phyloP scores from a whole-genome alignment of 78 protist species.

The Dictyostelium citrinum region DNA sequence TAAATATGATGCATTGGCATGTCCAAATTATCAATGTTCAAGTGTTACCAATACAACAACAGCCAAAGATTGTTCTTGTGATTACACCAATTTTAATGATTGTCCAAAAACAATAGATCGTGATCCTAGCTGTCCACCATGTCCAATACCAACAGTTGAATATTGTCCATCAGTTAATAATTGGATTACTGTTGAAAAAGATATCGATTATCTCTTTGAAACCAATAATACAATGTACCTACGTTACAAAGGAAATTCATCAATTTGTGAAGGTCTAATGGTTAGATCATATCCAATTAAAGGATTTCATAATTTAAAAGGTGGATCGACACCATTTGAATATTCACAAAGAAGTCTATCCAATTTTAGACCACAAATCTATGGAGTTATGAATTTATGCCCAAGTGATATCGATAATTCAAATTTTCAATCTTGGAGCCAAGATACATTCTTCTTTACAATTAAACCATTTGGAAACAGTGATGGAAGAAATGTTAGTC shows the following conservation, averaged over 20 bases:
- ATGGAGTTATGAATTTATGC: conserved; percentile 5
- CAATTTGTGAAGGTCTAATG: conserved; percentile 29
- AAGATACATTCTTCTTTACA: conserved; percentile 24
- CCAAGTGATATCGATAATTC: conserved; percentile 18
- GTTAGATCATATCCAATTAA: neutral
- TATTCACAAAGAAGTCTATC: neutral
- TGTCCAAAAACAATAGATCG: neutral
- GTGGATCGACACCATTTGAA: neutral
- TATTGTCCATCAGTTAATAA: neutral
- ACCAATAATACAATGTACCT: neutral
- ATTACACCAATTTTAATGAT: neutral
- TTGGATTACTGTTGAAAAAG: neutral
- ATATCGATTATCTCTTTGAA: neutral
- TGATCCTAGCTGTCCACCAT: neutral
- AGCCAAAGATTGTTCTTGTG: conserved; percentile 35
- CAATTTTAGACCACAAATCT: neutral
- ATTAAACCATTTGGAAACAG: neutral
- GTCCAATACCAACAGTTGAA: neutral
- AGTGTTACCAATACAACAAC: neutral
- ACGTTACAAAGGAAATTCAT: conserved; percentile 19
- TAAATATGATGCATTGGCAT: neutral
- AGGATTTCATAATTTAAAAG: neutral
- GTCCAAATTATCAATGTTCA: conserved; percentile 40
- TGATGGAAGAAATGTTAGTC: neutral
- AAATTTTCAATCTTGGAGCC: neutral